Evolutionary conservation across 140 eudicot species (phyloP).

Genomic region (Flaveria floridana): DNA sequence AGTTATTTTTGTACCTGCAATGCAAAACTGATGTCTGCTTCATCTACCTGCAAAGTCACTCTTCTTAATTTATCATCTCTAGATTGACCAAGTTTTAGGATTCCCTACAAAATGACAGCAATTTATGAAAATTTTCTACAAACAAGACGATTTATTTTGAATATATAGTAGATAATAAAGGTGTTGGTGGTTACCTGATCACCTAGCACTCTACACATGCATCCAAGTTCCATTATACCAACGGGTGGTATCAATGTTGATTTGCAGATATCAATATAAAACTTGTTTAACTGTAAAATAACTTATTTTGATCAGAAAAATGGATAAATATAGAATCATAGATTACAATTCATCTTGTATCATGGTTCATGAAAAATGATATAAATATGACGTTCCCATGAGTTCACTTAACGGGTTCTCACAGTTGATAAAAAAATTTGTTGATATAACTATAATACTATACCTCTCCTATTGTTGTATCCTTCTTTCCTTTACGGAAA

Average conservation of each 20-base stretch:
- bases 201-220: constrained; percentile 86
- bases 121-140: background rate
- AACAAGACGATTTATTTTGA: background rate
- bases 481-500: constrained; percentile 80
- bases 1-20: constrained; percentile 60
- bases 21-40: constrained; percentile 85
- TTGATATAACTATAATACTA: background rate
- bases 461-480: constrained; percentile 91
- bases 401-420: too few species aligned
- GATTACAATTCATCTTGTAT: background rate
- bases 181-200: constrained; percentile 66
- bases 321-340: background rate
- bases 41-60: constrained; percentile 75
- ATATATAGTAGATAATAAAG: background rate
- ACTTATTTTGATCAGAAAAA: background rate
- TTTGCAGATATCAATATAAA: constrained; percentile 75
- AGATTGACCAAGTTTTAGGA: constrained; percentile 74
- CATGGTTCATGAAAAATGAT: too few species aligned
- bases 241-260: constrained; percentile 70
- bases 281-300: constrained; percentile 70
- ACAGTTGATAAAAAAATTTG: too few species aligned
- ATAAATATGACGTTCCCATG: too few species aligned
- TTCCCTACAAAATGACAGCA: constrained; percentile 57
- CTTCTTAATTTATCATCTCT: constrained; percentile 78
- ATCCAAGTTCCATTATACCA: constrained; percentile 74